Base-by-base conservation (phyloP, 495 filamentous ascomycete species). In the Neurospora sp. region DNA sequence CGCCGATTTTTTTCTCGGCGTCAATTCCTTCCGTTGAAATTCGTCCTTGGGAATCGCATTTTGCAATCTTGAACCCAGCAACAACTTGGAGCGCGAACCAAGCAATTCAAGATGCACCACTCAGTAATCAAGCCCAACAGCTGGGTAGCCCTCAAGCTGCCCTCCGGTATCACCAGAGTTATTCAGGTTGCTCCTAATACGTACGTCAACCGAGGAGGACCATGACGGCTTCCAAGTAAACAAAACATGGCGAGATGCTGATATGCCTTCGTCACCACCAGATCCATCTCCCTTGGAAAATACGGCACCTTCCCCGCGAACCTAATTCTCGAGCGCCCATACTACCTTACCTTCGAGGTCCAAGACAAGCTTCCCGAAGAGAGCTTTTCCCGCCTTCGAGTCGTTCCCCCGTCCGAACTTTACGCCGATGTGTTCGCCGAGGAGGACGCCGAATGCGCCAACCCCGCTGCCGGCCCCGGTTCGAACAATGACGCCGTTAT, bases 321-420 rank as follows among this genome's bases (percentile, higher is more conserved):
- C 77, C 87, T 92, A 20, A 87, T 99, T 41, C 86, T 99, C 44
- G 92, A 92, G 12, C 90, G 96, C 17, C 96, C 96, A 0, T 97
- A 93, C 81, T 87, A 97, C 82, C 84, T 96, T 68, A 97, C 94
- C 8, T 99, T 91, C 78, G 96, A 99, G 78, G 83, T 99, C 10
- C 86, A 91, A 69, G 93, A 97, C 75, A 86, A 87, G 73, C 78
- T 81, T 0, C 84, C 88, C 31, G 87, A 86, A 68, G 84, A 88
- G 72, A 78, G 75, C 68, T 86, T 85, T 45, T 84, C 86, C 17
- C 84, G 87, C 17, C 83, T 99, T 53, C 91, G 94, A 7, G 83
- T 97, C 14, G 93, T 98, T 4, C 88, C 94, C 4, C 85, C 93
- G 8, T 83, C 88, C 27, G 96, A 99, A 78, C 83, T 98, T 39